Evolutionary conservation across 768 basidiomycete genomes (phyloP).

Genomic region (Podaxis sp.): DNA sequence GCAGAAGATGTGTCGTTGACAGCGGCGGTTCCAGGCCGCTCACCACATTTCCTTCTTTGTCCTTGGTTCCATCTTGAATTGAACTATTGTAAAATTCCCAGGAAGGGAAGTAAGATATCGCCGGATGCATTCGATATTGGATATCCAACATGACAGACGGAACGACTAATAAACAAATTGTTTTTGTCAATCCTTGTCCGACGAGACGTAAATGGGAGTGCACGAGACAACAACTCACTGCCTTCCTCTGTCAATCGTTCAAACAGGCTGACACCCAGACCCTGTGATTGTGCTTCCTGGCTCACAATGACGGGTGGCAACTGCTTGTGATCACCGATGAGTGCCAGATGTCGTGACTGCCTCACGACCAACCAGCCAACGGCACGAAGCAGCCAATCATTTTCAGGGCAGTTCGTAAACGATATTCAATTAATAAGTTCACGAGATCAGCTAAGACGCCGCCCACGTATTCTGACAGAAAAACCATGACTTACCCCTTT

Average conservation of each 20-base stretch:
- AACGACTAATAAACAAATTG: conserved; percentile 46
- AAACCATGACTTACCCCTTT: conserved; percentile 70
- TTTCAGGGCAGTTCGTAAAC: not conserved
- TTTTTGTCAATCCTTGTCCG: conserved; percentile 9
- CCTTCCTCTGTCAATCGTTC: conserved; percentile 86
- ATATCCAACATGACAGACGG: conserved; percentile 89
- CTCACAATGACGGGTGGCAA: conserved; percentile 87
- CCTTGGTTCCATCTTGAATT: conserved; percentile 76
- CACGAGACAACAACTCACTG: conserved; percentile 50
- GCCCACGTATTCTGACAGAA: not conserved
- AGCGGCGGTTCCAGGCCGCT: conserved; percentile 60
- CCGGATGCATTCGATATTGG: conserved; percentile 97
- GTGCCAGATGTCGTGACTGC: conserved; percentile 77
- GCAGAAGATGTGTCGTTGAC: conserved; percentile 46
- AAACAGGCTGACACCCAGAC: conserved; percentile 81
- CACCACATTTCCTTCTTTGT: conserved; percentile 44
- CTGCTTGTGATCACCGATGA: conserved; percentile 98
- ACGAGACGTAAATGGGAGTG: conserved; percentile 13
- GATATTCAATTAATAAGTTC: not conserved
- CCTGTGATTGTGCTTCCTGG: conserved; percentile 67
- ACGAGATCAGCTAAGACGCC: conserved; percentile 5
- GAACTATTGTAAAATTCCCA: conserved; percentile 75
- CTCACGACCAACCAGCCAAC: conserved; percentile 15
- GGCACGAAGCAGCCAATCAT: not conserved
- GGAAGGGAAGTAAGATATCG: conserved; percentile 85